phyloP scores from a whole-genome alignment of 768 basidiomycete species.

The Amanita brunnescens region DNA sequence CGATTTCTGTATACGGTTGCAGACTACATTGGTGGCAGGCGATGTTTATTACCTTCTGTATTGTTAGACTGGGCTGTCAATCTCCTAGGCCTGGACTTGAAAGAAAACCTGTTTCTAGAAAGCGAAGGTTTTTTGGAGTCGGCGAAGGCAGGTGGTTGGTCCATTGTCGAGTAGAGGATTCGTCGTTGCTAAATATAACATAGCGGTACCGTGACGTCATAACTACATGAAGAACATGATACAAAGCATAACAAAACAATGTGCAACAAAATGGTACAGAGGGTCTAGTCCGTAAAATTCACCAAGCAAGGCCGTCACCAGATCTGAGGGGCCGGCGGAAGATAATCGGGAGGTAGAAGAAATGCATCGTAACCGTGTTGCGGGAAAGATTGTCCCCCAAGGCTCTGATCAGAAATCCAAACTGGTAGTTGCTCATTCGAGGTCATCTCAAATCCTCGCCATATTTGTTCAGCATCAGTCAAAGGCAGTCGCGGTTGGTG shows the following conservation, averaged over 20 bases:
- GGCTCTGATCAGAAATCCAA: constrained; percentile 79
- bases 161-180: neutral
- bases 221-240: neutral
- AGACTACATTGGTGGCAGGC: neutral
- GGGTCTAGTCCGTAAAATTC: too few relatives aligned
- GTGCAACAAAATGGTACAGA: constrained; percentile 3
- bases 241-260: constrained; percentile 5
- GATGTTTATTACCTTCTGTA: constrained; percentile 30
- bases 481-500: constrained; percentile 16
- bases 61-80: constrained; percentile 32
- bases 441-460: constrained; percentile 66
- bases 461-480: constrained; percentile 57
- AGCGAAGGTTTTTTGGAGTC: constrained; percentile 3
- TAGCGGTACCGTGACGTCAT: constrained; percentile 1
- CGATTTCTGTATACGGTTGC: constrained; percentile 26
- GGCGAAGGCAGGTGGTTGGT: neutral
- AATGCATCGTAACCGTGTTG: constrained; percentile 85
- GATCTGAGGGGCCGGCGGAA: constrained; percentile 64
- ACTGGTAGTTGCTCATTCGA: constrained; percentile 71
- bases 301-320: too few relatives aligned
- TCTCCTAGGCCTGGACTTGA: constrained; percentile 21
- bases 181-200: neutral
- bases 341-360: constrained; percentile 65
- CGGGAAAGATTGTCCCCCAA: constrained; percentile 67
- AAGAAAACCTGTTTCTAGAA: constrained; percentile 9